Evolutionary conservation across 2,329 filamentous ascomycete genomes (phyloP), one percentile per base, ranked within the genome.

Genomic region (Geosmithia flava): DNA sequence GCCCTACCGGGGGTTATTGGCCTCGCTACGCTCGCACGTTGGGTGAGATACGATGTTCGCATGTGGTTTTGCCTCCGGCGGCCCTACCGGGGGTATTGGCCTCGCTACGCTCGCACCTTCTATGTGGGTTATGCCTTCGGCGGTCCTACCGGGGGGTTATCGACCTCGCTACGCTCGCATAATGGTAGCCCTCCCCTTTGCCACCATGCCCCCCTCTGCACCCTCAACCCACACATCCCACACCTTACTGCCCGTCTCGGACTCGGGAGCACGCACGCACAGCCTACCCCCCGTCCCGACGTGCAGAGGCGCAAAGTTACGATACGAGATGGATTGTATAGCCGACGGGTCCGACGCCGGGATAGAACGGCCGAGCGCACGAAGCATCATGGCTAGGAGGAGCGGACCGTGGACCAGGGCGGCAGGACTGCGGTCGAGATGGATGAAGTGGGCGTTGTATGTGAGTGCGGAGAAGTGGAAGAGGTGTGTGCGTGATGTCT

Each of bases 381-480:
- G 76, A 37, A 95, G 71, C 71, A 96, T 81, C 6, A 97, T 69
- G 0, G 83, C 82, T 41, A 94, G 73, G 1, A 80, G 81, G 48
- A 98, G 69, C 1, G 93, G 91, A 0, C 93, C 93, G 58, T 97
- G 93, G 48, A 97, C 86, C 16, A 97, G 74, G 23, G 88, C 70
- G 51, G 81, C 77, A 5, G 74, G 74, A 37, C 33, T 37, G 61
- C 94, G 82, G 62, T 96, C 86, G 20, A 95, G 73, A 66, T 98
- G 93, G 55, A 98, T 96, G 16, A 76, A 73, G 65, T 98, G 93
- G 1, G 88, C 87, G 64, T 98, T 98, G 70, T 88, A 90, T 2
- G 86, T 91, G 33, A 98, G 76, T 0, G 89, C 89, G 19, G 85
- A 93, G 70, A 91, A 97, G 50, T 90, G 81, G 68, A 95, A 95